Evolutionary conservation across 306 rosid species (phyloP), one percentile per base, ranked within the genome.

Genomic region (Lathyrus aphaca): DNA sequence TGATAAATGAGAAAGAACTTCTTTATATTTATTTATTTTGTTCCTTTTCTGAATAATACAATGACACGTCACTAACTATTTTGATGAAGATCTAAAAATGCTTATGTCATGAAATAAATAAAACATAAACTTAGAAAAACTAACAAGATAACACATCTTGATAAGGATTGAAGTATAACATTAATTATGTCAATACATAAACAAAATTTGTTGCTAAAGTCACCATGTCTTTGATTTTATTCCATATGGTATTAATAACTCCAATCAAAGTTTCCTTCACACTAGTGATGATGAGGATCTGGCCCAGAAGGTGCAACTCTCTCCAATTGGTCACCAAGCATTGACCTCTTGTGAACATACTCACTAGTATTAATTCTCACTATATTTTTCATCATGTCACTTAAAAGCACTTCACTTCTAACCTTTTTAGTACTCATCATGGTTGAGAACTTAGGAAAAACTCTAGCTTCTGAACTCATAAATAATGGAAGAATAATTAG

Each of bases 231-330:
- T 53, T 21, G 15, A 53, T 53, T 19, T 10, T 8, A 53, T 11
- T 50, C 35, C 8, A 10, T 11, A 15, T 19, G 10, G 7, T 21
- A 19, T 21, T 49, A 63, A 37, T 50, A 53, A 66, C 42, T 55
- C 35, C 12, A 38, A 38, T 48, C 18, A 43, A 74, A 65, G 49
- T 54, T 42, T 30, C 60, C 74, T 21, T 13, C 68, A 12, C 64
- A 45, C 62, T 73, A 87, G 74, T 82, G 88, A 77, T 88, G 93
- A 8, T 81, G 77, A 48, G 85, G 75, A 75, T 88, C 88, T 16
- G 93, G 94, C 12, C 94, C 90, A 14, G 80, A 80, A 10, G 85
- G 85, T 50, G 82, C 66, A 1, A 48, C 0, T 45, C 85, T 77
- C 39, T 69, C 53, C 72, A 82, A 37, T 64, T 64, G 69, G 3